Conservation (phyloP, 345 rosid genomes). For the Melaleuca alternifolia region DNA sequence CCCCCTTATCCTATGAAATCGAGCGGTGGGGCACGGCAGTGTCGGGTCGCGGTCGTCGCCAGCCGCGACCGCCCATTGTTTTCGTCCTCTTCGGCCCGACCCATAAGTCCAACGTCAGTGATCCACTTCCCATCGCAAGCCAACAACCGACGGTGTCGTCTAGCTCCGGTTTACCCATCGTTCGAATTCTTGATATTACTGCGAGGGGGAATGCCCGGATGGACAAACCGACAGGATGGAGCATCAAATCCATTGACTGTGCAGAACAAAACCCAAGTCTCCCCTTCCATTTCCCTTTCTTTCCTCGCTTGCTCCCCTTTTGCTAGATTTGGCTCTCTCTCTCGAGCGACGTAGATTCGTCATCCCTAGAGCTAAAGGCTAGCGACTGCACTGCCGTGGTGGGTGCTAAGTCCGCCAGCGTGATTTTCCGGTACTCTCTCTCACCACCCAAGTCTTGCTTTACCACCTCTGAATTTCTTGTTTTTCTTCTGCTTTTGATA, state of each 20-base stretch:
- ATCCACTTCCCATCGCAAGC: background rate
- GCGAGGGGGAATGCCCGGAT: background rate
- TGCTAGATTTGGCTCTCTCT: background rate
- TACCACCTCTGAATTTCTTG: fast-evolving
- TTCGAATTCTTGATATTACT: background rate
- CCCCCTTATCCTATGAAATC: background rate
- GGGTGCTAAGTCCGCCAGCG: background rate
- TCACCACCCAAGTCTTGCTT: background rate
- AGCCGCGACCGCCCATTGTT: background rate
- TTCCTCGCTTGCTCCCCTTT: background rate
- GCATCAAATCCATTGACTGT: background rate
- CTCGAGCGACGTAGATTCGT: background rate
- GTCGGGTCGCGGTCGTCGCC: background rate
- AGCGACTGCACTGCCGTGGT: background rate
- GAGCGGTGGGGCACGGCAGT: background rate
- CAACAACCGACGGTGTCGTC: background rate
- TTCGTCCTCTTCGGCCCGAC: background rate
- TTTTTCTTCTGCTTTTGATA: background rate
- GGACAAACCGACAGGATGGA: background rate
- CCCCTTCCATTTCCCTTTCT: background rate
- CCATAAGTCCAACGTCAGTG: background rate
- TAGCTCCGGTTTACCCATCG: background rate
- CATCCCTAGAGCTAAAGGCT: background rate
- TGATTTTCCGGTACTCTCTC: background rate
- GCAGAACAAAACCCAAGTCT: background rate